These are phyloP conservation scores for Delphinella strobiligena DNA, from an alignment of 2,329 filamentous ascomycete genomes.

Conservation along the genomic window DNA sequence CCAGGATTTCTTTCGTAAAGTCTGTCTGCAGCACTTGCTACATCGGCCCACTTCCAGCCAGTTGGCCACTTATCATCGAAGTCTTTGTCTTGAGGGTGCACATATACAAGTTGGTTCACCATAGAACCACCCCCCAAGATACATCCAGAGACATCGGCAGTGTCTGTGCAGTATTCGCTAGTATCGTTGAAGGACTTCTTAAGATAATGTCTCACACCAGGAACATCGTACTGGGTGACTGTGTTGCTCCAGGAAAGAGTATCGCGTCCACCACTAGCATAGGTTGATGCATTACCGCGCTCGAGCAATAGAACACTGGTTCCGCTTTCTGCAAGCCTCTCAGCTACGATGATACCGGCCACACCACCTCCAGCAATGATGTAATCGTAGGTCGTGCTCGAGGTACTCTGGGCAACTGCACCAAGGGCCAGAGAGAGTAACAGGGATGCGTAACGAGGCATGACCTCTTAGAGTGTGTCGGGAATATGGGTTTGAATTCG, in stretches of 20 bases:
- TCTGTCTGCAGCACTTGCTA: constrained; percentile 32
- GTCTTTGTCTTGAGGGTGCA: constrained; percentile 40
- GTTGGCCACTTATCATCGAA: constrained; percentile 38
- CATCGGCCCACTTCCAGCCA: constrained; percentile 40
- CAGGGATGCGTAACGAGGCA: too few relatives aligned
- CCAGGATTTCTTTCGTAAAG: constrained; percentile 31
- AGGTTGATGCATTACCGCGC: constrained; percentile 31
- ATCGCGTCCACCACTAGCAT: background rate
- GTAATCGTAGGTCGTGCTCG: constrained; percentile 6
- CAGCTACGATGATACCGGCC: constrained; percentile 40
- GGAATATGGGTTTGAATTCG: too few relatives aligned
- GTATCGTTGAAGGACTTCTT: constrained; percentile 5
- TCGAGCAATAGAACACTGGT: constrained; percentile 42
- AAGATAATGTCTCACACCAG: background rate
- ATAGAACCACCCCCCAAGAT: constrained; percentile 40
- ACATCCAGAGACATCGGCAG: constrained; percentile 27
- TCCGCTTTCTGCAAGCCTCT: constrained; percentile 38
- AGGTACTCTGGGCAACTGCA: too few relatives aligned
- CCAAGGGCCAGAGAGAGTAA: too few relatives aligned
- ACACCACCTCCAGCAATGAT: constrained; percentile 39
- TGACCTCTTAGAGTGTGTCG: too few relatives aligned
- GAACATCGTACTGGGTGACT: background rate
- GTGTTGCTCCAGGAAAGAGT: background rate
- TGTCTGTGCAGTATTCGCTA: constrained; percentile 15
- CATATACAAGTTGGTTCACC: constrained; percentile 43